phyloP scores from a whole-genome alignment of 495 filamentous ascomycete genomes.

The Trichodelitschia bisporula region DNA sequence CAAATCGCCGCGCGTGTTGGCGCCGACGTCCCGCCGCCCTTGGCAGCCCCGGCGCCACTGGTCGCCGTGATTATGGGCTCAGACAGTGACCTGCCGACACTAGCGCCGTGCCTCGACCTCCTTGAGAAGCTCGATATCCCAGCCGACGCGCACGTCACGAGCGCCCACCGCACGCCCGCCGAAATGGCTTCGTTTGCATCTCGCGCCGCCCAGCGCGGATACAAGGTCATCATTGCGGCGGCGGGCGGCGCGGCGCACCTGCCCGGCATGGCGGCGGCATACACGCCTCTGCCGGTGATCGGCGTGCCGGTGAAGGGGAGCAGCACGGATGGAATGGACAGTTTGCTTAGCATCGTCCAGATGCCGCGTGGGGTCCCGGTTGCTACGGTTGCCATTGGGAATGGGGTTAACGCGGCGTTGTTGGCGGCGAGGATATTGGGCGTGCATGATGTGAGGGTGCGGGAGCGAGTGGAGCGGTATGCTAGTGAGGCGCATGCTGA shows the following conservation, averaged over 20 bases:
- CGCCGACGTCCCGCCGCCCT: not conserved
- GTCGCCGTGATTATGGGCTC: slow-evolving; percentile 89
- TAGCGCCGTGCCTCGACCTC: slow-evolving; percentile 52
- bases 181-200: slow-evolving; percentile 58
- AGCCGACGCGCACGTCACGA: slow-evolving; percentile 62
- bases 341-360: slow-evolving; percentile 70
- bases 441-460: slow-evolving; percentile 29
- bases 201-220: slow-evolving; percentile 36
- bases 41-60: slow-evolving; percentile 19
- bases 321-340: slow-evolving; percentile 70
- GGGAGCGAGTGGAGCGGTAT: slow-evolving; percentile 40
- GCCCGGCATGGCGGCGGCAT: slow-evolving; percentile 75
- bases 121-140: slow-evolving; percentile 53
- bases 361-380: slow-evolving; percentile 57
- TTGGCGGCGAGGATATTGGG: slow-evolving; percentile 72
- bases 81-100: slow-evolving; percentile 66
- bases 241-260: slow-evolving; percentile 83
- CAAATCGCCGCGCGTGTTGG: slow-evolving; percentile 6
- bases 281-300: slow-evolving; percentile 75
- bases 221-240: slow-evolving; percentile 84
- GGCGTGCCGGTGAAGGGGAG: slow-evolving; percentile 80
- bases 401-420: slow-evolving; percentile 77
- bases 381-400: slow-evolving; percentile 80
- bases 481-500: slow-evolving; percentile 35
- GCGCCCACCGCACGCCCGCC: slow-evolving; percentile 74